Base-by-base conservation (phyloP, 345 rosid genomes). In the Gossypium raimondii region DNA sequence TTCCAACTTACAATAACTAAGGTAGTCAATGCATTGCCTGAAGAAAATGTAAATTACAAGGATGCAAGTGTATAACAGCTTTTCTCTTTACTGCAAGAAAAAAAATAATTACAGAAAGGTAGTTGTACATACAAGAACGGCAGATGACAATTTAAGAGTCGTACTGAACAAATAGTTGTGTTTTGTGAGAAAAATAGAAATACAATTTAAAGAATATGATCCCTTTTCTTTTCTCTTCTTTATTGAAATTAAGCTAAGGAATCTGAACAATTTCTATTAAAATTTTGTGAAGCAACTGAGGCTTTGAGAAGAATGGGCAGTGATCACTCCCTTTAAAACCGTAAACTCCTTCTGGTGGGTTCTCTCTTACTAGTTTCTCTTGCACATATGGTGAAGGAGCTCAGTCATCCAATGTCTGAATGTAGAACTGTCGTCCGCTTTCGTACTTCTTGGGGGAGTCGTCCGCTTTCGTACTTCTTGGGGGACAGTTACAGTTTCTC, bases 71-170 rank as follows among this genome's bases (percentile, higher is more conserved):
- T 27, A 52, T 24, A 11, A 50, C 1, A 29, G 9, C 55, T 22
- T 27, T 43, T 67, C 29, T 45, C 52, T 51, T 51, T 50, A 25
- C 13, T 25, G 4, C 22, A 29, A 14, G 22, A 3, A 48, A 59
- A 59, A 70, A 52, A 45, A 45, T 8, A 34, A 70, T 34, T 53
- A 70, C 50, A 70, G 61, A 70, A 7, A 29, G 14, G 61, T 50
- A 12, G 60, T 4, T 52, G 55, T 29, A 29, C 61, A 29, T 70
- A 51, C 62, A 52, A 67, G 11, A 20, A 47, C 12, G 1, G 2
- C n/a, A 34, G 22, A 45, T 67, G 2, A 65, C 29, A 65, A 50
- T 43, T 29, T 65, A n/a, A 47, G 38, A 18, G 27, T 11, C 18
- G 11, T 0, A 62, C 10, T 34, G 60, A 50, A 24, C 53, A 48